Evolutionary conservation across 352 stramenopile species (phyloP).

Genomic region (Globisporangium recalcitrans): DNA sequence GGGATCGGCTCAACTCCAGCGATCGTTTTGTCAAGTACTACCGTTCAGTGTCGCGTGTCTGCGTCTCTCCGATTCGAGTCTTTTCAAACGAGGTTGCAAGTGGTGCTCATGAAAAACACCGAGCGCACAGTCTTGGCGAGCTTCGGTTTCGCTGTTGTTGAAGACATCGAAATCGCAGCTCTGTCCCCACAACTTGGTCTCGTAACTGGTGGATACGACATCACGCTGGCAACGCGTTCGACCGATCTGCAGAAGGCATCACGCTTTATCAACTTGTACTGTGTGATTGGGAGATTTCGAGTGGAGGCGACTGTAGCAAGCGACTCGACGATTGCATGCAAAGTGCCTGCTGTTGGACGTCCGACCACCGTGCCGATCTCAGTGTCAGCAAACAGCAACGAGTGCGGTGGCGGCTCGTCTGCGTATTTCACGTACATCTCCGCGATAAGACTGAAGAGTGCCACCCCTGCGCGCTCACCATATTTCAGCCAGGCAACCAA

Average conservation of each 20-base stretch:
- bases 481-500: conserved; percentile 12
- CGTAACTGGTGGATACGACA: conserved; percentile 7
- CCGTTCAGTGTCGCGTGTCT: conserved; percentile 11
- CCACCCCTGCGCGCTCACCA: conserved; percentile 9
- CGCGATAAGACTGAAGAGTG: conserved; percentile 6
- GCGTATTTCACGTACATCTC: conserved; percentile 17
- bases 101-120: conserved; percentile 4
- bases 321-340: conserved; percentile 22
- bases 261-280: conserved; percentile 17
- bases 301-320: conserved; percentile 20
- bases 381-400: conserved; percentile 9
- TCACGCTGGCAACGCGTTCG: not conserved
- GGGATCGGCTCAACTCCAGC: conserved; percentile 11
- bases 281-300: conserved; percentile 23
- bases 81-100: conserved; percentile 6
- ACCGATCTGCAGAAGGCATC: not conserved
- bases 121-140: not conserved
- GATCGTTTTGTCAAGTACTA: conserved; percentile 5
- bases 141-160: conserved; percentile 10
- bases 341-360: conserved; percentile 18
- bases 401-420: not conserved
- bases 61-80: conserved; percentile 4
- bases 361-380: conserved; percentile 24
- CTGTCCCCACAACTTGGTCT: conserved; percentile 14
- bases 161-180: not conserved